Base-by-base conservation (phyloP, 805 yeast genomes). In the Candida broadrunensis region DNA sequence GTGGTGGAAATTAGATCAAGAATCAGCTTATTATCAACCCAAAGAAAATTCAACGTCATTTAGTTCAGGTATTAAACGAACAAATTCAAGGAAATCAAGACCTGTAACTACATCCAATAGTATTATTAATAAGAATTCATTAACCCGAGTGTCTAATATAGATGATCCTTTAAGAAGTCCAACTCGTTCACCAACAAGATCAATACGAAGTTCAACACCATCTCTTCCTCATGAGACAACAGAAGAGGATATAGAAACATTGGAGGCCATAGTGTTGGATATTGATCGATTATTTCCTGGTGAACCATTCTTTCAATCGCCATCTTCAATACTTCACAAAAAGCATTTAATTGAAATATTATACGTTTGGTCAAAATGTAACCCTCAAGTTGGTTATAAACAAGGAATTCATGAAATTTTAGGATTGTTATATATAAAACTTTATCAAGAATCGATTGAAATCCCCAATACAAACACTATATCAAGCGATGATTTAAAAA, bases 331-430 rank as follows among this genome's bases (percentile, higher is more conserved):
- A 14, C 36, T 27, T 13, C 44, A 50, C 37, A 66, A 63, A 39
- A 44, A 47, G 14, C 60, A 55, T 36, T 47, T 77, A 20, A 64
- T 75, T 23, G 72, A 71, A 43, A 53, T 76, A 2, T 54, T 78
- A 8, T 78, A 60, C 51, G 56, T 70, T 3, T 76, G 80, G 78
- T 62, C 77, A 42, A 74, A 73, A 54, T 66, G 75, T 46, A 67
- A 72, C 41, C 69, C 75, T 2, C 62, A 53, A 6, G 57, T 76
- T 23, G 73, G 77, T n/a, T 73, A 73, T 45, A 72, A 69, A 45
- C 83, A 78, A 51, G 83, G 83, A 1, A 52, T 75, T 37, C 83
- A 78, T 56, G 83, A 78, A 51, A 57, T 77, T 3, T 56, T 72
- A 38, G 83, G 81, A 1, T 51, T 77, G 39, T 60, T 78, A 6